Percentiles rank a stretch among this genome's conserved stretches.
These are phyloP conservation scores for Phytophthora nicotianae DNA, from an alignment of 352 stramenopile genomes.

Conservation along the genomic window DNA sequence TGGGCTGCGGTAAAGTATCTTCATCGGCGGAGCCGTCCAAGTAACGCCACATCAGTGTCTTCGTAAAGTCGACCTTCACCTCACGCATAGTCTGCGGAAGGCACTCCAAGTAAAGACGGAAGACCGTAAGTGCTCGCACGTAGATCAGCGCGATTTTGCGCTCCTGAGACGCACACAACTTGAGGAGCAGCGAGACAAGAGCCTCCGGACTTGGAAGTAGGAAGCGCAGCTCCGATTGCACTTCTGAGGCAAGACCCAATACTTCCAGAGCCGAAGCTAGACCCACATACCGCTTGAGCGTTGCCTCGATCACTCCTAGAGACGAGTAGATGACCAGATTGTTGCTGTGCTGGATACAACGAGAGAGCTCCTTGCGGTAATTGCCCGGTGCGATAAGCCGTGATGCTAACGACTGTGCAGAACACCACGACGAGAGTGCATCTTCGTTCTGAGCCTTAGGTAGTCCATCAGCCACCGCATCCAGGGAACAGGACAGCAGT, in stretches of 20 bases:
- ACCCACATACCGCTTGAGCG: conserved; percentile 58
- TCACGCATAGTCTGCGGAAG: conserved; percentile 78
- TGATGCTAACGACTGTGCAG: conserved; percentile 54
- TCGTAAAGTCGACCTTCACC: conserved; percentile 86
- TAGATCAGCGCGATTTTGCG: conserved; percentile 64
- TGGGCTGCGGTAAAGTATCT: conserved; percentile 20
- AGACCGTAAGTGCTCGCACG: conserved; percentile 73
- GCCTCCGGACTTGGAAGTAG: conserved; percentile 78
- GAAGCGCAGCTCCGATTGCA: conserved; percentile 72
- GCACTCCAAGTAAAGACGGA: conserved; percentile 77
- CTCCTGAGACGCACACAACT: conserved; percentile 57
- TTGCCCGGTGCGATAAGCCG: conserved; percentile 72
- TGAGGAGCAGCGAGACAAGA: conserved; percentile 80
- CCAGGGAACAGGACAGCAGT: conserved; percentile 58
- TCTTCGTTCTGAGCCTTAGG: conserved; percentile 17
- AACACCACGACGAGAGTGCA: conserved; percentile 42
- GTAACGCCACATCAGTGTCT: conserved; percentile 69
- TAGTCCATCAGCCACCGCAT: conserved; percentile 38
- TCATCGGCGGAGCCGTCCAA: conserved; percentile 32
- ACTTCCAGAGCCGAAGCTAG: conserved; percentile 34
- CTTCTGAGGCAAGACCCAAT: conserved; percentile 31
- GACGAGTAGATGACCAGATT: conserved; percentile 77
- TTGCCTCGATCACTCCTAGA: conserved; percentile 69
- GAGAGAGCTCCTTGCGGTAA: conserved; percentile 82
- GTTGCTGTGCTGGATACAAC: conserved; percentile 78